Evolutionary conservation across 192 early-diverging fungal genomes (phyloP).

Genomic region (Coemansia sp.): DNA sequence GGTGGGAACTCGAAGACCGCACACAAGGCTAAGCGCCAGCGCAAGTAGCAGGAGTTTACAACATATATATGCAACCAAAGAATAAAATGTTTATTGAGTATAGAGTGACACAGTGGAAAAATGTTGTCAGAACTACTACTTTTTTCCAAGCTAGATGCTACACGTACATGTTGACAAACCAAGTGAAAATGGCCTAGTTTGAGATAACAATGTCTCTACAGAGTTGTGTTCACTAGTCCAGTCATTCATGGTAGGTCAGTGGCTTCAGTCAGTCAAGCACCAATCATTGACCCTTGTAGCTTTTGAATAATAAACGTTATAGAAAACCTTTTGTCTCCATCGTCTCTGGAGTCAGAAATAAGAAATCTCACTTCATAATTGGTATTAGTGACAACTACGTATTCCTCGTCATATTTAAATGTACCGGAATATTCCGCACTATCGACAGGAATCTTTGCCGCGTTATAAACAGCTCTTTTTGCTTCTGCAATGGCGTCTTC

Average conservation of each 20-base stretch:
- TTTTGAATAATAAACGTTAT: too few species aligned
- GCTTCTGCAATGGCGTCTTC: background rate
- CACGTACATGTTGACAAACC: background rate
- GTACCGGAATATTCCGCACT: background rate
- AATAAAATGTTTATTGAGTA: background rate
- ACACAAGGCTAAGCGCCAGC: constrained; percentile 13
- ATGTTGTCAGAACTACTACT: background rate
- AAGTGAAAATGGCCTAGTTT: background rate
- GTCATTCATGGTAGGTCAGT: too few species aligned
- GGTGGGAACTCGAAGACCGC: constrained; percentile 3
- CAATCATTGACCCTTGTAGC: too few species aligned
- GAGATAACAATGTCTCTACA: background rate
- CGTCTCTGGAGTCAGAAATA: background rate
- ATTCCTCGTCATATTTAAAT: background rate
- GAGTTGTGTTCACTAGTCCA: background rate
- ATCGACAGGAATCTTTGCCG: too few species aligned
- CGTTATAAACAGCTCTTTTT: too few species aligned
- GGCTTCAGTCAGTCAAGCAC: too few species aligned
- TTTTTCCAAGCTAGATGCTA: background rate
- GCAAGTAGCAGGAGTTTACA: constrained; percentile 1
- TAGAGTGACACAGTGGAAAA: too few species aligned
- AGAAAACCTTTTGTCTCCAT: background rate
- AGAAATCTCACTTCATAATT: background rate
- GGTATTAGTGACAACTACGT: background rate
- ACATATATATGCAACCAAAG: background rate